Percentiles rank a stretch among this genome's conserved stretches.
These are phyloP conservation scores for Prunus persica DNA, from an alignment of 306 rosid genomes.

Conservation along the genomic window Prunus_persica_NCBIv2 NC_034015.1:16622001-16622500, in stretches of 20 bases:
- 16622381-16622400: conserved; percentile 50
- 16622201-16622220: conserved; percentile 48
- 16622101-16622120: neutral
- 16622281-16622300: conserved; percentile 48
- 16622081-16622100: neutral
- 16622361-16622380: conserved; percentile 71
- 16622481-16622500: conserved; percentile 37
- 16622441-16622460: conserved; percentile 34
- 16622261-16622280: conserved; percentile 49
- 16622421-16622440: conserved; percentile 55
- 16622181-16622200: conserved; percentile 33
- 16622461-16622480: conserved; percentile 45
- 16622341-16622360: conserved; percentile 54
- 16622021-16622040: neutral
- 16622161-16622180: conserved; percentile 30
- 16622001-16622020: neutral
- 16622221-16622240: conserved; percentile 55
- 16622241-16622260: conserved; percentile 55
- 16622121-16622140: neutral
- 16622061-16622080: neutral
- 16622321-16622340: conserved; percentile 24
- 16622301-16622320: conserved; percentile 25
- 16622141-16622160: neutral
- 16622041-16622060: neutral
- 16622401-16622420: conserved; percentile 57